phyloP scores from a whole-genome alignment of 1,139 yeast genomes.

The Lodderomyces metapsilosis region DNA sequence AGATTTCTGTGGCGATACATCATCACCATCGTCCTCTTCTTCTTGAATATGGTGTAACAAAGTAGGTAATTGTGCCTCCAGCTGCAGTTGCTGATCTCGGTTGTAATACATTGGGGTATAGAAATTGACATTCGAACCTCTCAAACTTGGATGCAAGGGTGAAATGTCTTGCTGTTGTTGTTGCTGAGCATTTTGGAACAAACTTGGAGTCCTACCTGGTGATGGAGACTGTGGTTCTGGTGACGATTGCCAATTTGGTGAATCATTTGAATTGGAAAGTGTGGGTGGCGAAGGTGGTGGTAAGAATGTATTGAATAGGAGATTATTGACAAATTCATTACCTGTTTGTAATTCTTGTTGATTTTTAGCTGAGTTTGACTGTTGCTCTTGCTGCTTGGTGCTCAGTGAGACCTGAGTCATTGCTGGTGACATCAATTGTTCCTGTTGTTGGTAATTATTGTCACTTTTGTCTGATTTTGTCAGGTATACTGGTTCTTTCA shows the following conservation, averaged over 20 bases:
- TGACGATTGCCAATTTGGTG: conserved; percentile 40
- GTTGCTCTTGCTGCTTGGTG: neutral
- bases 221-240: conserved; percentile 46
- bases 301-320: conserved; percentile 24
- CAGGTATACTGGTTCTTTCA: conserved; percentile 32
- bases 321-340: conserved; percentile 5
- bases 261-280: conserved; percentile 25
- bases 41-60: neutral
- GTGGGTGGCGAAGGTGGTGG: conserved; percentile 51
- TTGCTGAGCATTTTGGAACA: conserved; percentile 11
- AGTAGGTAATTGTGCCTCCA: neutral
- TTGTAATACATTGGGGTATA: conserved; percentile 41
- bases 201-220: conserved; percentile 19
- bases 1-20: conserved; percentile 3
- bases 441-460: conserved; percentile 9
- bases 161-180: conserved; percentile 16
- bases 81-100: conserved; percentile 7
- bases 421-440: conserved; percentile 4
- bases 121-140: conserved; percentile 21
- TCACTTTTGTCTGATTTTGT: neutral
- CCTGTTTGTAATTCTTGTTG: neutral
- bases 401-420: conserved; percentile 4
- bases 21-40: neutral
- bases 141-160: conserved; percentile 26
- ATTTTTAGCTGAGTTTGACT: neutral